Base-by-base conservation (phyloP, 2,329 filamentous ascomycete species). In the Aspergillus ibericus region DNA sequence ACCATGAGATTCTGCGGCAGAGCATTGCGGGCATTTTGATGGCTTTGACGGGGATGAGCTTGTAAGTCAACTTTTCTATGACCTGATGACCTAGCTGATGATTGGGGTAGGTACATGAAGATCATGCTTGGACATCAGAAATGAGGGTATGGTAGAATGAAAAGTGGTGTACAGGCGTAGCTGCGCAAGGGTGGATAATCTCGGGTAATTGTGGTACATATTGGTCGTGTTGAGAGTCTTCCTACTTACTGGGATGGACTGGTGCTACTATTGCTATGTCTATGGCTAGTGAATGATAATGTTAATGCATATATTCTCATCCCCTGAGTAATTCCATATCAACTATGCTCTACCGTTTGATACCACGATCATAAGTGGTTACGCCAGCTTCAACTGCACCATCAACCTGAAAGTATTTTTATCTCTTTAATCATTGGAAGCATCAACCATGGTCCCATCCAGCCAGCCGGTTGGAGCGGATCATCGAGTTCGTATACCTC, bases 1-100 rank as follows among this genome's bases (percentile, higher is more conserved):
- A 60, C 10, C 62, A 63, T 48, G 29, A 53, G 2, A 50, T 67
- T 6, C 50, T 58, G 35, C 40, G 53, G 1, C 48, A 63, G 54
- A 67, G 65, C 32, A 27, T 66, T 6, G 36, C 61, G 3, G 65
- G 65, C 0, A 60, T 67, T 32, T 32, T 63, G 3, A 55, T 67
- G 50, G 62, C 65, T 5, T 54, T 66, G 54, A 32, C 60, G n/a
- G 65, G 65, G 10, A 67, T 67, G 65, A 58, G 57, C 55, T 59
- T 64, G 63, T 67, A 50, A 59, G 63, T 59, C 13, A 3, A 3
- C 16, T 16, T 42, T 12, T 18, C 25, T 15, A 15, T n/a, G 38
- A 16, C 20, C 4, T 2, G 4, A 32, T 51, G 13, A 34, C 13
- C 3, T 16, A 7, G 29, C 36, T 15, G 20, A 38, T 4, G 5